Evolutionary conservation across 108 stramenopile genomes (phyloP), one percentile per base, ranked within the genome.

Genomic region (Skeletonema tropicum): DNA sequence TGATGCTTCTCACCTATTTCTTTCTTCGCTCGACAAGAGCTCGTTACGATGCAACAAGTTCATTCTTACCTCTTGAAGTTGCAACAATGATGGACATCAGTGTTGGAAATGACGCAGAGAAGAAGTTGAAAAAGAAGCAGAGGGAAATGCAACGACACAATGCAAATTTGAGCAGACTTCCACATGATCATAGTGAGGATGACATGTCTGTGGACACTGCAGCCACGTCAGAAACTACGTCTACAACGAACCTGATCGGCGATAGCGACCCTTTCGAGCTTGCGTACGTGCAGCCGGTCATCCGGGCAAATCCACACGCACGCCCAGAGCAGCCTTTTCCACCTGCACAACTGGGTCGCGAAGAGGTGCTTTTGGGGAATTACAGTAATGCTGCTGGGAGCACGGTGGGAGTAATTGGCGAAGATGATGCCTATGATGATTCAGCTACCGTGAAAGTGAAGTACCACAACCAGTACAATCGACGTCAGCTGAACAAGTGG

Each of bases 11-110:
- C 66, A 94, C 92, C 3, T 92, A 92, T 49, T 66, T 88, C n/a
- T 95, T 94, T 66, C 79, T 96, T 19, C 77, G 92, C 46, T 86
- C 82, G 14, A 93, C 95, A 32, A 79, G 95, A n/a, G 89, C 92
- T 17, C 83, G 91, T 17, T 96, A 92, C 61, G 95, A 96, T 69
- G 82, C 92, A n/a, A 85, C 92, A 2, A 94, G 91, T 69, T 88
- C 83, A 14, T 88, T 87, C 23, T 76, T 96, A 42, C 95, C 95
- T 17, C 75, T 96, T 29, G 95, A 96, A 65, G 91, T 96, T 13
- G 95, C 95, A 12, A 92, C 95, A 0, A 87, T 96, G 23, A 96
- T 96, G 95, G 95, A 96, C 66, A 96, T 94, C 36, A 88, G 77
- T 57, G 48, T 96, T 31, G 79, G 79, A 2, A 86, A 91, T 52